phyloP scores from a whole-genome alignment of 306 rosid species.

The Cicer cuneatum region DNA sequence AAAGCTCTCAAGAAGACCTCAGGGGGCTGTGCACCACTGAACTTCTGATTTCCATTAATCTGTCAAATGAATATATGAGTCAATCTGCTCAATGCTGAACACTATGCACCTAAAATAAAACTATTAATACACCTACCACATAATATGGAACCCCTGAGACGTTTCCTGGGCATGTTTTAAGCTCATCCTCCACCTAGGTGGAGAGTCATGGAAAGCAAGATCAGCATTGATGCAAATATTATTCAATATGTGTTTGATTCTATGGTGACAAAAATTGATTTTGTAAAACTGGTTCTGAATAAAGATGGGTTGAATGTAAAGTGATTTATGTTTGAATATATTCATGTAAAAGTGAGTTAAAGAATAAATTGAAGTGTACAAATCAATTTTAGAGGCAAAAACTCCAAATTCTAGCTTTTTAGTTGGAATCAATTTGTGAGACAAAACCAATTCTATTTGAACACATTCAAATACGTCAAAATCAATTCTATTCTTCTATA shows the following conservation, averaged over 20 bases:
- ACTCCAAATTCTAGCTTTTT: no score
- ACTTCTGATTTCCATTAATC: conserved; percentile 72
- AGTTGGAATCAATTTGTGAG: no score
- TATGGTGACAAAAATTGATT: no score
- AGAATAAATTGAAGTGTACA: no score
- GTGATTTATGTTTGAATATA: no score
- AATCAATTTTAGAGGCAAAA: no score
- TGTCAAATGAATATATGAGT: conserved; percentile 49
- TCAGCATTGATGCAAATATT: conserved; percentile 14
- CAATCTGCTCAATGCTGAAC: background rate
- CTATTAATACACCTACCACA: conserved; percentile 57
- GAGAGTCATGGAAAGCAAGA: conserved; percentile 39
- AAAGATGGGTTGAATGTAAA: no score
- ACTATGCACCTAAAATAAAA: conserved; percentile 12
- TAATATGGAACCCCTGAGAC: conserved; percentile 79
- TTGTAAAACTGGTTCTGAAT: no score
- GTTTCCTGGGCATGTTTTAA: conserved; percentile 57
- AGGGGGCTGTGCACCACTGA: conserved; percentile 80
- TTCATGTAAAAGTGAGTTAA: no score
- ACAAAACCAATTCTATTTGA: no score
- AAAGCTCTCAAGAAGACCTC: conserved; percentile 84
- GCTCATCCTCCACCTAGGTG: conserved; percentile 75
- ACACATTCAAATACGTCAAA: no score
- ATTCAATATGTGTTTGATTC: conserved; percentile 3
- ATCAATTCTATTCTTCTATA: no score